Evolutionary conservation across 208 protist genomes (phyloP), one percentile per base, ranked within the genome.

Genomic region (Herpetomonas samuelpessoai): DNA sequence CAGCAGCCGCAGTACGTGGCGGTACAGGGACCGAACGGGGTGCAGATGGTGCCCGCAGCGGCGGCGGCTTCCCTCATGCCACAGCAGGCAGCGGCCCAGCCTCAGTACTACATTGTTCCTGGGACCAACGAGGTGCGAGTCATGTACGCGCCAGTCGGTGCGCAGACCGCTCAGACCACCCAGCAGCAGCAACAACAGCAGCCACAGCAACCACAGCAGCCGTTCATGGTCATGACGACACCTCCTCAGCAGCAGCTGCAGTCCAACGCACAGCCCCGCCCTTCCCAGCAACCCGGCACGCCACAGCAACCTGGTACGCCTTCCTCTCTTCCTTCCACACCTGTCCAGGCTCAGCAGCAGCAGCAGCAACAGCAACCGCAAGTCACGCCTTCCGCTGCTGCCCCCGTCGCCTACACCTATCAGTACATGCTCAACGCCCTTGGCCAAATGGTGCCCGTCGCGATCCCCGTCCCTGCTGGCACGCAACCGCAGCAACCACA

Each of bases 381-480:
- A 48, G 30, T 16, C 49, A n/a, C 39, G 24, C 3, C 45, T 41
- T 0, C 46, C 7, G 4, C 44, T 35, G 14, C 44, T 3, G 49
- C 62, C 7, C 24, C 49, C 25, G 49, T 9, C 6, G 25, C 44
- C 25, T 18, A 19, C 30, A 27, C 38, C 39, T 59, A 57, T 41
- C 73, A 75, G 22, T 81, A 77, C 60, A 55, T 74, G 57, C 59
- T 77, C 50, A 61, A 65, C 1, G 63, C 75, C 0, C 58, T 54
- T 14, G 75, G 75, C 0, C 75, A 81, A 45, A 39, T 77, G 39
- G 28, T 81, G 49, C 47, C 76, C 48, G 46, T 73, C 54, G 70
- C 75, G 1, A 56, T 81, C 29, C 48, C 57, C 31, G 48, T 30
- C 30, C 55, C 47, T 7, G 30, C 59, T 19, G 29, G 48, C 3